These are phyloP conservation scores for Aspergillus homomorphus DNA, from an alignment of 495 filamentous ascomycete genomes.

Conservation along the genomic window DNA sequence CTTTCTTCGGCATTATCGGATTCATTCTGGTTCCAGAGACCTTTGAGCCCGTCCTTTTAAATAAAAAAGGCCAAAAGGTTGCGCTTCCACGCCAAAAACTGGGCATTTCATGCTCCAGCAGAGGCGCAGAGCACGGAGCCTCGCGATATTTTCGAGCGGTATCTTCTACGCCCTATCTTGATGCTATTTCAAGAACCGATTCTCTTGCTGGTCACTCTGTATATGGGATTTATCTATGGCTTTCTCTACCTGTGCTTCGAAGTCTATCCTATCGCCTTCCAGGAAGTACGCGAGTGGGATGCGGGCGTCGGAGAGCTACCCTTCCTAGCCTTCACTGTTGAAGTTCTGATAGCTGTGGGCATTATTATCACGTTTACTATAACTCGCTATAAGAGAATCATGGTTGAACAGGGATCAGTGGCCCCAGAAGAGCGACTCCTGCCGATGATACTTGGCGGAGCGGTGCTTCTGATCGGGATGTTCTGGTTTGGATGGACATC, in stretches of 20 bases:
- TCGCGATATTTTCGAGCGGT: slow-evolving; percentile 32
- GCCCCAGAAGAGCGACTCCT: neutral
- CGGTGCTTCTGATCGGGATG: neutral
- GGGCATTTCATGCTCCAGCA: slow-evolving; percentile 30
- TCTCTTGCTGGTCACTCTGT: slow-evolving; percentile 47
- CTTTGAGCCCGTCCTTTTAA: slow-evolving; percentile 66
- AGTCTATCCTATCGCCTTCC: slow-evolving; percentile 54
- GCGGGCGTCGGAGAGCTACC: neutral
- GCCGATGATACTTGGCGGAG: neutral
- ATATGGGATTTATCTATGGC: slow-evolving; percentile 59
- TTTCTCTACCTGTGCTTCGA: slow-evolving; percentile 58
- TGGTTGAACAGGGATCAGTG: neutral
- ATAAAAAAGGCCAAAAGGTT: slow-evolving; percentile 57
- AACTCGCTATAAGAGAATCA: neutral
- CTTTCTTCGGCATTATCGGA: slow-evolving; percentile 22
- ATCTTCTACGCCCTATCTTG: slow-evolving; percentile 34
- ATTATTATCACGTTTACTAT: neutral
- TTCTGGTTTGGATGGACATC: neutral
- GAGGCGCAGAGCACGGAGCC: slow-evolving; percentile 35
- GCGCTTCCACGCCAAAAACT: slow-evolving; percentile 55
- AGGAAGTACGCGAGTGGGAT: slow-evolving; percentile 42
- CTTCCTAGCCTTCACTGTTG: neutral
- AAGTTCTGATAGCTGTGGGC: neutral
- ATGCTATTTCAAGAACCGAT: slow-evolving; percentile 73
- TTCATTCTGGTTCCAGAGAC: slow-evolving; percentile 53